phyloP scores from a whole-genome alignment of 768 basidiomycete genomes.

The Tremella mesenterica region DNA sequence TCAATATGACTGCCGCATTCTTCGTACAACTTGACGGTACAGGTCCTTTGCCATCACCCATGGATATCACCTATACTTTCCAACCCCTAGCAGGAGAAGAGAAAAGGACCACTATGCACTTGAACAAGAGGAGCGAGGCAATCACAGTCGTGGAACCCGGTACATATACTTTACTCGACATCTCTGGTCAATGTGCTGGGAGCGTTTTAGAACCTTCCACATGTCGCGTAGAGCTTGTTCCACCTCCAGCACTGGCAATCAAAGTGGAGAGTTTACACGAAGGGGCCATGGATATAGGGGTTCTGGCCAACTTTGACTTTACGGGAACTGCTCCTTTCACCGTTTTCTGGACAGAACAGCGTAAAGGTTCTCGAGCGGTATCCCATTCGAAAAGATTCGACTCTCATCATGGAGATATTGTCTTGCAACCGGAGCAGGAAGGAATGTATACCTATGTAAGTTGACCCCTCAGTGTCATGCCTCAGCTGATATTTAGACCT shows the following conservation, averaged over 20 bases:
- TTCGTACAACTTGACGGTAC: slow-evolving; percentile 53
- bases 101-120: slow-evolving; percentile 57
- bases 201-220: slow-evolving; percentile 74
- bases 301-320: slow-evolving; percentile 73
- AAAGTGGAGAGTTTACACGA: slow-evolving; percentile 83
- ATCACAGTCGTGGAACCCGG: slow-evolving; percentile 54
- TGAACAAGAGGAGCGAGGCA: slow-evolving; percentile 43
- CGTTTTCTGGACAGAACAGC: slow-evolving; percentile 66
- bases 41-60: slow-evolving; percentile 46
- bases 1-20: slow-evolving; percentile 53
- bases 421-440: slow-evolving; percentile 75
- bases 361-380: slow-evolving; percentile 50
- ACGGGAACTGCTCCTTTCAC: slow-evolving; percentile 84
- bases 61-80: slow-evolving; percentile 56
- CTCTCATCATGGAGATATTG: slow-evolving; percentile 66
- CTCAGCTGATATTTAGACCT: slow-evolving; percentile 43
- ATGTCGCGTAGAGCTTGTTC: slow-evolving; percentile 56
- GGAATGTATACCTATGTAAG: slow-evolving; percentile 73
- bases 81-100: slow-evolving; percentile 51
- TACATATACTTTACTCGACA: slow-evolving; percentile 61
- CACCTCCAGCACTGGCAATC: slow-evolving; percentile 71
- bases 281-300: slow-evolving; percentile 78
- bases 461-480: background rate
- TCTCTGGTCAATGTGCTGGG: slow-evolving; percentile 71
- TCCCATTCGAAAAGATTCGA: slow-evolving; percentile 50